Conservation (phyloP, 2,329 filamentous ascomycete genomes). For the Coniella lustricola region DNA sequence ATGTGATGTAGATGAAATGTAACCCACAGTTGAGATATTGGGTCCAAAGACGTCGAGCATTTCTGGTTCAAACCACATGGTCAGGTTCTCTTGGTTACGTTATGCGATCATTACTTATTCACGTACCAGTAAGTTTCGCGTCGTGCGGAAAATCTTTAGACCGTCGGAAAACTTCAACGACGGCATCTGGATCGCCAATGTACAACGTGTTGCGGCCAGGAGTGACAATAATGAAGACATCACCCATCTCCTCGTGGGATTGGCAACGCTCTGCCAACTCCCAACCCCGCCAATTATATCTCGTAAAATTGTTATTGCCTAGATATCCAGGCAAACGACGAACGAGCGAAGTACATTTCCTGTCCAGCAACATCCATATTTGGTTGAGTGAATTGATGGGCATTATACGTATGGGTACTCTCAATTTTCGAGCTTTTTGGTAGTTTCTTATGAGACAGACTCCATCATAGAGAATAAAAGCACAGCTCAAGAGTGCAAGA, state of each 20-base stretch:
- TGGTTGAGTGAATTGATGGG: constrained; percentile 25
- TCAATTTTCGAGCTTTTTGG: constrained; percentile 21
- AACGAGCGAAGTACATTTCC: constrained; percentile 19
- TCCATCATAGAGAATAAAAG: background rate
- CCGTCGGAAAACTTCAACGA: background rate
- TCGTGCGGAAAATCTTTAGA: constrained; percentile 4
- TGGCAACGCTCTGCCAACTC: constrained; percentile 21
- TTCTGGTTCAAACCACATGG: background rate
- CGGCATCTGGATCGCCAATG: background rate
- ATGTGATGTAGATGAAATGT: background rate
- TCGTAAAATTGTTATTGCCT: constrained; percentile 24
- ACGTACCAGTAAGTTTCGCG: background rate
- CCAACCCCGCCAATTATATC: constrained; percentile 27
- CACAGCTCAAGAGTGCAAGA: no score
- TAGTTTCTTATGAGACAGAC: constrained; percentile 12
- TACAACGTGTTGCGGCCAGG: background rate
- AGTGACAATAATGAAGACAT: background rate
- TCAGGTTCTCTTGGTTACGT: background rate
- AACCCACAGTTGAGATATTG: background rate
- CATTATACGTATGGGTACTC: constrained; percentile 26
- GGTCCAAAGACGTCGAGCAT: constrained; percentile 6
- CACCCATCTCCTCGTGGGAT: constrained; percentile 13
- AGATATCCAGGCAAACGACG: constrained; percentile 18
- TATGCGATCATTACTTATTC: background rate
- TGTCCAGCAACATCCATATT: constrained; percentile 25